phyloP scores from a whole-genome alignment of 2,329 filamentous ascomycete genomes.

The Alternaria metachromatica region DNA sequence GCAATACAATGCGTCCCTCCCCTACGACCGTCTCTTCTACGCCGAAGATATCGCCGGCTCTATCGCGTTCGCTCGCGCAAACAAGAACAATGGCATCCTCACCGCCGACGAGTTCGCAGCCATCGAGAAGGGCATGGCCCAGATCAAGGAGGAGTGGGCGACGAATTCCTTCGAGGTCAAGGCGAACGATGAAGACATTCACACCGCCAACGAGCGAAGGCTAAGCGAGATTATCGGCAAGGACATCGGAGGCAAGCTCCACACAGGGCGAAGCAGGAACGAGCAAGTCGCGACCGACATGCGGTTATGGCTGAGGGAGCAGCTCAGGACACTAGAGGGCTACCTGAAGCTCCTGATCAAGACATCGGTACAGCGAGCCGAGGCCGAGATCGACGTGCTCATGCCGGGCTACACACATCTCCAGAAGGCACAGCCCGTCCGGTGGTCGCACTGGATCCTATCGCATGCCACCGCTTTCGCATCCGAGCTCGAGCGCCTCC shows the following conservation, averaged over 20 bases:
- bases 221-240: conserved; percentile 84
- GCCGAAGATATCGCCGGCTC: conserved; percentile 80
- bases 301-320: conserved; percentile 84
- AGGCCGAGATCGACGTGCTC: conserved; percentile 75
- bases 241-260: conserved; percentile 84
- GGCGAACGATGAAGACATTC: conserved; percentile 61
- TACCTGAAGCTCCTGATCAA: conserved; percentile 73
- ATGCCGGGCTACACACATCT: conserved; percentile 92
- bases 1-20: conserved; percentile 81
- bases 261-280: conserved; percentile 85
- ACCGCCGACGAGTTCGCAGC: conserved; percentile 73
- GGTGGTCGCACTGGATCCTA: conserved; percentile 83
- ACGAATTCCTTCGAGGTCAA: conserved; percentile 55
- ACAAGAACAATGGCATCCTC: conserved; percentile 76
- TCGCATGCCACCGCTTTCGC: conserved; percentile 75
- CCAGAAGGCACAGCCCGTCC: conserved; percentile 80
- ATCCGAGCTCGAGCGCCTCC: conserved; percentile 76
- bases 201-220: conserved; percentile 61
- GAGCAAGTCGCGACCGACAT: conserved; percentile 92
- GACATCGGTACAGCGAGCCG: conserved; percentile 72
- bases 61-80: conserved; percentile 83
- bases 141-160: conserved; percentile 61
- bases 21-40: conserved; percentile 79
- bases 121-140: conserved; percentile 74
- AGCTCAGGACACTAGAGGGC: conserved; percentile 72